These are phyloP conservation scores for Erucastrum elatum DNA, from an alignment of 345 rosid species.

Conservation along the genomic window DNA sequence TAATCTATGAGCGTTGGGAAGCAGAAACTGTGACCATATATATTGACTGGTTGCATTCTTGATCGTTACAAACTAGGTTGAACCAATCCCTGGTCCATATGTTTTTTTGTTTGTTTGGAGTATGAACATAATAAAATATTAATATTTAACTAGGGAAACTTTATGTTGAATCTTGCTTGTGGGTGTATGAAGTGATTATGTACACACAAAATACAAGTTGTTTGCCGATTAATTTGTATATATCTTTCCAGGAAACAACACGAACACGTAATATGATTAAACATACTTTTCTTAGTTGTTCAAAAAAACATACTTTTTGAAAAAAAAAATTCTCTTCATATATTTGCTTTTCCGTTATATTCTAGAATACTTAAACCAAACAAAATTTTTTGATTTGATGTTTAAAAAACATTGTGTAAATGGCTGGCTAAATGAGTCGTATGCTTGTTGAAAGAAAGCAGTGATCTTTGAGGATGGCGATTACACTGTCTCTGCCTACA, in stretches of 20 bases:
- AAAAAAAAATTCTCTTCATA: not conserved
- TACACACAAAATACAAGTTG: not conserved
- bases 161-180: not conserved
- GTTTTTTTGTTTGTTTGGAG: not conserved
- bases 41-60: not conserved
- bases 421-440: not conserved
- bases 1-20: not conserved
- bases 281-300: not conserved
- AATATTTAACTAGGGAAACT: not conserved
- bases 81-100: not conserved
- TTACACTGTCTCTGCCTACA: constrained; percentile 18
- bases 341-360: not conserved
- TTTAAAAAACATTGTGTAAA: not conserved
- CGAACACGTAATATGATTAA: not conserved
- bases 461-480: constrained; percentile 5
- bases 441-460: not conserved
- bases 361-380: not conserved
- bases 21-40: not conserved
- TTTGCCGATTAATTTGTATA: not conserved
- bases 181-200: not conserved
- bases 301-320: too few species aligned
- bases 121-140: not conserved
- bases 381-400: not conserved
- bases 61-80: not conserved
- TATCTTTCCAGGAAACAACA: not conserved